Conservation (phyloP, 2,329 filamentous ascomycete species). For the Pezicula radicicola region DNA sequence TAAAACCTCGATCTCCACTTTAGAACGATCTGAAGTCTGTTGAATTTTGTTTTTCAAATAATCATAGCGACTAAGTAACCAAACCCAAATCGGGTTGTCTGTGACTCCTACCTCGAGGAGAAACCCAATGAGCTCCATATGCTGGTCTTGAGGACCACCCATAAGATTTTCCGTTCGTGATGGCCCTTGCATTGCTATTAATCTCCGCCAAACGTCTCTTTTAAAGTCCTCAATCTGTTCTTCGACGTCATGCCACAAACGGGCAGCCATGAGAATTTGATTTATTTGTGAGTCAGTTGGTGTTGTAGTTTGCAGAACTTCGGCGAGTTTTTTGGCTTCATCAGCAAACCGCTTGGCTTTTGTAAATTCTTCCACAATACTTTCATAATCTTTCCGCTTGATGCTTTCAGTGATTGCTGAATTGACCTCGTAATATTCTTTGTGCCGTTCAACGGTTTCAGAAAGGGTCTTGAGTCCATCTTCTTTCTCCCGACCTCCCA, state of each 20-base stretch:
- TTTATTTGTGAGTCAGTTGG: slow-evolving; percentile 79
- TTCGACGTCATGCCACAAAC: slow-evolving; percentile 94
- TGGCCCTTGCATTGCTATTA: slow-evolving; percentile 65
- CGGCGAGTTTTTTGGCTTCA: slow-evolving; percentile 69
- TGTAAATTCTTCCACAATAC: slow-evolving; percentile 80
- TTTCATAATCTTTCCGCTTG: slow-evolving; percentile 86
- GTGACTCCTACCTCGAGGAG: slow-evolving; percentile 92
- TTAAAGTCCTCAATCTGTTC: slow-evolving; percentile 86
- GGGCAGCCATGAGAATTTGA: slow-evolving; percentile 80
- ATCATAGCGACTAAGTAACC: slow-evolving; percentile 87
- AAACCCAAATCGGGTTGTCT: slow-evolving; percentile 95
- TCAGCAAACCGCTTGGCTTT: slow-evolving; percentile 80
- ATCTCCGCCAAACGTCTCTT: slow-evolving; percentile 79
- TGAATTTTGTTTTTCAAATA: slow-evolving; percentile 84
- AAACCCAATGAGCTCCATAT: slow-evolving; percentile 87
- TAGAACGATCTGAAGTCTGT: slow-evolving; percentile 76
- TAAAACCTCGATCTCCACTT: slow-evolving; percentile 88
- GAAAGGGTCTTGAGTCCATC: slow-evolving; percentile 79
- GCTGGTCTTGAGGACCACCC: slow-evolving; percentile 64
- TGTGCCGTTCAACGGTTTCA: slow-evolving; percentile 73
- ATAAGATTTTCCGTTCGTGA: slow-evolving; percentile 12
- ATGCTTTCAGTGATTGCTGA: slow-evolving; percentile 78
- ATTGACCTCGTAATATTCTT: slow-evolving; percentile 78
- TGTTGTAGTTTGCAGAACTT: slow-evolving; percentile 48
- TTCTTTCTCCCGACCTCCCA: slow-evolving; percentile 89